A percentile compares a stretch with the other conserved stretches of the same genome.
Evolutionary conservation across 2,329 filamentous ascomycete genomes (phyloP).

Genomic region (Lanzia echinophila): DNA sequence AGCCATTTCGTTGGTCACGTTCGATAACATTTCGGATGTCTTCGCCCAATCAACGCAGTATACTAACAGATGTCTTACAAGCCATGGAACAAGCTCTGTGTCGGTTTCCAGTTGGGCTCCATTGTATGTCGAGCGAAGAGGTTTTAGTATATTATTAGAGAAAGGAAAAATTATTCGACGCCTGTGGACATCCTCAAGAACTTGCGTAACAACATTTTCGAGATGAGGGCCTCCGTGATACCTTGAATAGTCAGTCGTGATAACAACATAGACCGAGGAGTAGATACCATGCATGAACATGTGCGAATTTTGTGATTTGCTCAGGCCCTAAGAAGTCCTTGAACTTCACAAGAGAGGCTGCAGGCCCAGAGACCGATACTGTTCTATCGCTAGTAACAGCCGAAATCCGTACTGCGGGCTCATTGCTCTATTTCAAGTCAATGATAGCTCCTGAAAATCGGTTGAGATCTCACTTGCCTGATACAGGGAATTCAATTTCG

Average conservation of each 20-base stretch:
- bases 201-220: neutral
- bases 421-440: neutral
- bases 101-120: neutral
- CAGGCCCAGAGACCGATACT: neutral
- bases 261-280: neutral
- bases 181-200: neutral
- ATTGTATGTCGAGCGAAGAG: neutral
- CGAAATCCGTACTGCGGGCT: neutral
- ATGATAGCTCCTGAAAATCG: neutral
- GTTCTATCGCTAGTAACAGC: neutral
- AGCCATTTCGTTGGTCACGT: too few species aligned
- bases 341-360: neutral
- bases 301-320: neutral
- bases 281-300: slow-evolving; percentile 1
- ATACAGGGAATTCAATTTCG: neutral
- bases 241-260: neutral
- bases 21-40: too few species aligned
- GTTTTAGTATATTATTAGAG: neutral
- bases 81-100: neutral
- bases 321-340: neutral
- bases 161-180: neutral
- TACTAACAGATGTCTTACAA: neutral
- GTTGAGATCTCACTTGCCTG: neutral
- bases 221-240: slow-evolving; percentile 2
- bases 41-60: neutral